Evolutionary conservation across 83 land plant species (phyloP).

Genomic region (Thuja plicata): DNA sequence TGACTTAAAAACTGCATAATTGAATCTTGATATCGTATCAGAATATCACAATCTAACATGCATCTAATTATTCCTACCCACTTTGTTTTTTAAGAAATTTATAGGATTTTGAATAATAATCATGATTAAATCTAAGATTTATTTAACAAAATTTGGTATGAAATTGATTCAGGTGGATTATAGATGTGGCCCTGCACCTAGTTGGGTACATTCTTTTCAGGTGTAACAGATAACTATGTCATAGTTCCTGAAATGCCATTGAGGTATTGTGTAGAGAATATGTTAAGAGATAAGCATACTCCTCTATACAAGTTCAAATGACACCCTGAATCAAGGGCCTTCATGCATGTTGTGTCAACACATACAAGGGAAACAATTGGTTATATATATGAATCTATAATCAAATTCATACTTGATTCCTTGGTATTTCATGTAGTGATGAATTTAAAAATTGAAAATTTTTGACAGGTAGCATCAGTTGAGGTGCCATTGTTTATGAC

Average conservation of each 20-base stretch:
- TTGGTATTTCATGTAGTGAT: not conserved
- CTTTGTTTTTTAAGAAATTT: not conserved
- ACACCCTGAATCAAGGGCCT: constrained; percentile 65
- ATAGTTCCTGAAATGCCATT: constrained; percentile 84
- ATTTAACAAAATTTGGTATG: not conserved
- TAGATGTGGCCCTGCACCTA: constrained; percentile 66
- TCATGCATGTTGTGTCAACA: constrained; percentile 75
- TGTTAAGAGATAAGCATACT: constrained; percentile 70
- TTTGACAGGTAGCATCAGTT: constrained; percentile 64
- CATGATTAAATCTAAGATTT: not conserved
- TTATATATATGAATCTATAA: not conserved
- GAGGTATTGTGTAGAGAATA: constrained; percentile 60
- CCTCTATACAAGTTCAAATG: constrained; percentile 82
- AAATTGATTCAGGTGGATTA: constrained; percentile 33
- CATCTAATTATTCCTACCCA: not conserved
- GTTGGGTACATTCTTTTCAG: constrained; percentile 91
- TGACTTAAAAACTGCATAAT: no score
- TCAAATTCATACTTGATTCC: not conserved
- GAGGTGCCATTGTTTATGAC: constrained; percentile 73
- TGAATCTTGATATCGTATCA: no score
- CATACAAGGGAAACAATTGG: constrained; percentile 67
- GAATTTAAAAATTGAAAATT: not conserved
- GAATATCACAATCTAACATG: not conserved
- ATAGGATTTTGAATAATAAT: not conserved
- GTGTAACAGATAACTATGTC: constrained; percentile 70